Evolutionary conservation across 306 rosid species (phyloP).

Genomic region (Begonia fuchsioides): DNA sequence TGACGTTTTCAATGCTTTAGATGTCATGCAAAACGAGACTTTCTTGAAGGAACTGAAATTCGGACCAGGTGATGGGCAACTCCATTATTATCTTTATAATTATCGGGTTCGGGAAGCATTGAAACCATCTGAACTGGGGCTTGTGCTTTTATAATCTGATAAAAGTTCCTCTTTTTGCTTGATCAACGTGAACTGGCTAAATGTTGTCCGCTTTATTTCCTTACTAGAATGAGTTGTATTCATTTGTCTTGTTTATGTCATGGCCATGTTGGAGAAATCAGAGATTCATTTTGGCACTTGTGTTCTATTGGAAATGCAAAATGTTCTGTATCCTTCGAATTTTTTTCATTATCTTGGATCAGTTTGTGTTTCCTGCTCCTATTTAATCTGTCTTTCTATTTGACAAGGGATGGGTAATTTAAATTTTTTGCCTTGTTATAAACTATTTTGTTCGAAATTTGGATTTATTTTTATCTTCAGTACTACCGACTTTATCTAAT

Average conservation of each 20-base stretch:
- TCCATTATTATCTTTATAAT: slow-evolving; percentile 49
- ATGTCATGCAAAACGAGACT: slow-evolving; percentile 61
- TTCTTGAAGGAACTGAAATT: slow-evolving; percentile 50
- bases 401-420: too few species aligned
- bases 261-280: too few species aligned
- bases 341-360: too few species aligned
- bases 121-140: slow-evolving; percentile 56
- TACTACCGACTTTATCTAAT: too few species aligned
- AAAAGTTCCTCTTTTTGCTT: slow-evolving; percentile 9
- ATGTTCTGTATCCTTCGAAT: too few species aligned
- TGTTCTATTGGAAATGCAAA: too few species aligned
- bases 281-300: too few species aligned
- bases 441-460: too few species aligned
- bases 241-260: slow-evolving; percentile 12
- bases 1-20: slow-evolving; percentile 78
- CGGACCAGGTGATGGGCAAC: slow-evolving; percentile 60
- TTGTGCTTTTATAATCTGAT: slow-evolving; percentile 43
- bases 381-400: too few species aligned
- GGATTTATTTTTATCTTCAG: too few species aligned
- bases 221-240: neutral
- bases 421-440: too few species aligned
- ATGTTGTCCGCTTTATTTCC: slow-evolving; percentile 5
- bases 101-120: slow-evolving; percentile 30
- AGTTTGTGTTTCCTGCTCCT: too few species aligned
- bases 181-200: slow-evolving; percentile 1